These are phyloP conservation scores for Kodamaea kaohsiungensis DNA, from an alignment of 805 yeast species.

Conservation along the genomic window DNA sequence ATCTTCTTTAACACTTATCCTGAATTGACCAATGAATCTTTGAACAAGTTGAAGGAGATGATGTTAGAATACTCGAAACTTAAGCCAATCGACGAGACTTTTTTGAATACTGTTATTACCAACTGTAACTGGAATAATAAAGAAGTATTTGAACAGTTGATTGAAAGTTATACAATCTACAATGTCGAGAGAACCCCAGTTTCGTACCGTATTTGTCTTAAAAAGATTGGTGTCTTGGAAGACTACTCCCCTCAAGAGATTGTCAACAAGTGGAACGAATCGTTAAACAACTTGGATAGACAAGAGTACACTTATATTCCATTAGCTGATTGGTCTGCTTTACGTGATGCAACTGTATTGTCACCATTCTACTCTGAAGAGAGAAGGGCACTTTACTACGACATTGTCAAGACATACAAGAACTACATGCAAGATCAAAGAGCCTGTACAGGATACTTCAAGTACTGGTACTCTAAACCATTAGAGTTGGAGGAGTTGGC, in stretches of 20 bases:
- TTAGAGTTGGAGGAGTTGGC: conserved; percentile 20
- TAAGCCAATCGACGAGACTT: conserved; percentile 73
- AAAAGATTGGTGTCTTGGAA: conserved; percentile 67
- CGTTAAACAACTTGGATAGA: conserved; percentile 48
- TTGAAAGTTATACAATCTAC: conserved; percentile 58
- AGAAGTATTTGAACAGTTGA: conserved; percentile 61
- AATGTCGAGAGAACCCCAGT: conserved; percentile 64
- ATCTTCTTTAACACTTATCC: conserved; percentile 65
- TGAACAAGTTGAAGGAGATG: conserved; percentile 54
- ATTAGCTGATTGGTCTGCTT: conserved; percentile 82
- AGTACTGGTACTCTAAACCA: conserved; percentile 31
- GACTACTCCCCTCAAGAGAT: conserved; percentile 53
- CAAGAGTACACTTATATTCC: conserved; percentile 62
- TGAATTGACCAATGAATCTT: conserved; percentile 53
- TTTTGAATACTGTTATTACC: conserved; percentile 72
- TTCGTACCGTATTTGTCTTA: conserved; percentile 69
- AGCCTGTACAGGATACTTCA: conserved; percentile 30
- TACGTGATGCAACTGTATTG: conserved; percentile 71
- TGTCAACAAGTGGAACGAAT: conserved; percentile 54
- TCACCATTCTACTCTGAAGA: conserved; percentile 39
- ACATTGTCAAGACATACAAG: conserved; percentile 48
- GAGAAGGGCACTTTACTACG: conserved; percentile 55
- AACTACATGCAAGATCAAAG: conserved; percentile 40
- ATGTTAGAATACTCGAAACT: conserved; percentile 56
- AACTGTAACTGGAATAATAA: conserved; percentile 69